phyloP scores from a whole-genome alignment of 768 basidiomycete genomes.

The Russula virescens region DNA sequence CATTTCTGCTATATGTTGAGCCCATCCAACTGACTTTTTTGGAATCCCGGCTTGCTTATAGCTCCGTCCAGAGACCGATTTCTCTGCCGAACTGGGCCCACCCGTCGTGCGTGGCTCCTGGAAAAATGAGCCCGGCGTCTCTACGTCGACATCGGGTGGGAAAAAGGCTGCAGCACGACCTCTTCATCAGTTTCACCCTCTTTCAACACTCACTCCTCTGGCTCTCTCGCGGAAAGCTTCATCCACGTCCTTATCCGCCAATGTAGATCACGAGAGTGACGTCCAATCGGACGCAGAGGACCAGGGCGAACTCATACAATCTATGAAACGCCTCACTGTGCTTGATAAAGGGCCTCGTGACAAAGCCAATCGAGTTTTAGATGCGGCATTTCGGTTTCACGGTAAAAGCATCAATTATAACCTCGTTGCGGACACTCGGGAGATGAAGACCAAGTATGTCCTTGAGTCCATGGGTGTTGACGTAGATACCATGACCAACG shows the following conservation, averaged over 20 bases:
- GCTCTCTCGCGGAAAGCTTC: slow-evolving; percentile 7
- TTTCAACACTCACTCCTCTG: slow-evolving; percentile 7
- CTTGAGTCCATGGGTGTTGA: slow-evolving; percentile 8
- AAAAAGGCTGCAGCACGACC: slow-evolving; percentile 3
- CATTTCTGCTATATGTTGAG: background rate
- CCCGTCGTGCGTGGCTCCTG: slow-evolving; percentile 60
- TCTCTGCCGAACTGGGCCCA: slow-evolving; percentile 57
- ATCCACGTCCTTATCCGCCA: background rate
- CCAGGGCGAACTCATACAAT: background rate
- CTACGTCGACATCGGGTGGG: slow-evolving; percentile 1
- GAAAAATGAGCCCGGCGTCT: slow-evolving; percentile 35
- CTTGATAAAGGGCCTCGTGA: slow-evolving; percentile 12
- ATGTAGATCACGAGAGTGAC: background rate
- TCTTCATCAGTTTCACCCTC: slow-evolving; percentile 4
- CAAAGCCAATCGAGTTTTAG: slow-evolving; percentile 19
- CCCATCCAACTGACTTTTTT: background rate
- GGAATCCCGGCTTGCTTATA: slow-evolving; percentile 29
- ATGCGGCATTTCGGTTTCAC: slow-evolving; percentile 19
- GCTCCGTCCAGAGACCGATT: slow-evolving; percentile 59
- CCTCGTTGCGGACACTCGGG: slow-evolving; percentile 13
- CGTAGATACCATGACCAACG: slow-evolving; percentile 1
- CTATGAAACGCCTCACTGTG: slow-evolving; percentile 17
- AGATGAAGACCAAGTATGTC: slow-evolving; percentile 8
- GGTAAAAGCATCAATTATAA: slow-evolving; percentile 17
- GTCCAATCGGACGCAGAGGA: slow-evolving; percentile 8